Evolutionary conservation across 2,329 filamentous ascomycete genomes (phyloP), one percentile per base, ranked within the genome.

Genomic region (Botrytis porri): DNA sequence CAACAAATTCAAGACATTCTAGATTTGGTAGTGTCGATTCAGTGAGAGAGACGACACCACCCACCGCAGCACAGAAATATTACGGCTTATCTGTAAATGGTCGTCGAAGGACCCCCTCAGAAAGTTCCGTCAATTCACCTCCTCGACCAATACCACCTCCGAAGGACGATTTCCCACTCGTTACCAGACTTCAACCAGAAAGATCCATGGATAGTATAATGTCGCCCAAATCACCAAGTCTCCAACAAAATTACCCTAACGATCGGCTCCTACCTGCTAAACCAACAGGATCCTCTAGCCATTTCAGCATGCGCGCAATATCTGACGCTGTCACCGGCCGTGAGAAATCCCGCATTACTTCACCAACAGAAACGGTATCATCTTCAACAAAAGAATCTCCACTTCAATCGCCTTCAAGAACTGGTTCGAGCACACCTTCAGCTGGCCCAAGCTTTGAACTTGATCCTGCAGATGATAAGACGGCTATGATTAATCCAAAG

Each of bases 21-120:
- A 88, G 92, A 76, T 92, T 94, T 76, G 91, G 91, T 71, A 97
- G 94, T 81, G 87, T 91, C 67, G 93, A 94, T 78, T 96, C 93
- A 0, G 86, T 89, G 64, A 87, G 88, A 62, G 91, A 93, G 64
- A 84, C 86, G 45, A 81, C 84, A 5, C 80, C 88, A 25, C 89
- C 90, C n/a, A 84, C 88, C n/a, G 88, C 89, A 32, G 85, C 86
- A 16, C 91, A 94, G 78, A 89, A 91, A 77, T 94, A 94, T 80
- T 93, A 92, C 78, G 88, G 90, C 32, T 45, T 82, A 66, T 71
- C 77, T 16, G 72, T 77, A 7, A 79, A 77, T 75, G 77, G 80
- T 51, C 78, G 80, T 39, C 79, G 80, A 32, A 77, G 80, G 81
- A 82, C 76, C 80, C 82, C 74, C 76, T 83, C 77, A 83, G 84